Conservation (phyloP, 1,139 yeast genomes). For the Kluyveromyces sp. region DNA sequence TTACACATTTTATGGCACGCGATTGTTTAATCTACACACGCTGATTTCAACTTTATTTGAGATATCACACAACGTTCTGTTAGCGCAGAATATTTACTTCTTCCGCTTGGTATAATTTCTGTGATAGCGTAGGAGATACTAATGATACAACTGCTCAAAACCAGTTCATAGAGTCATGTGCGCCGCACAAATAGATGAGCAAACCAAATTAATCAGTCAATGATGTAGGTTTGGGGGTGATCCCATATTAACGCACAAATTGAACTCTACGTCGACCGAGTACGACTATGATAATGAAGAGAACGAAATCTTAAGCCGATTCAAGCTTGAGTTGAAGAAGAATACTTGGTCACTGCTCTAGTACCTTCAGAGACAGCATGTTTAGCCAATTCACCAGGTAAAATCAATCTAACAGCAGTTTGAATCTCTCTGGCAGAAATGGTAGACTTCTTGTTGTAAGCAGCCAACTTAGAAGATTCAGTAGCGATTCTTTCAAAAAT, state of each 20-base stretch:
- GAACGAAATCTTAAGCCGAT: neutral
- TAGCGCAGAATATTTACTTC: too few species aligned
- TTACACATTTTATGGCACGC: neutral
- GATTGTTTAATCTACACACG: conserved; percentile 2
- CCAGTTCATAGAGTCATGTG: neutral
- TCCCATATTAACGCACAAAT: neutral
- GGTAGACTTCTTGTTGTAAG: conserved; percentile 98
- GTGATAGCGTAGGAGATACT: neutral
- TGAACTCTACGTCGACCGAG: neutral
- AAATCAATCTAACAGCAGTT: conserved; percentile 97
- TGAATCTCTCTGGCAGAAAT: conserved; percentile 99
- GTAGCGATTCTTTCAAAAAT: conserved; percentile 92
- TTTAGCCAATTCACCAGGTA: conserved; percentile 99
- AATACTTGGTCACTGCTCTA: conserved; percentile 99
- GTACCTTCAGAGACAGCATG: conserved; percentile 99
- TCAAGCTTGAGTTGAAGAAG: conserved; percentile 44
- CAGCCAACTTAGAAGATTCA: conserved; percentile 98
- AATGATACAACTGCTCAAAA: conserved; percentile 1
- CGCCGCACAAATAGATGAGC: neutral
- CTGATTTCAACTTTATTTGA: neutral
- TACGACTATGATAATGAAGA: neutral
- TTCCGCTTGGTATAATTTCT: too few species aligned
- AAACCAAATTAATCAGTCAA: neutral
- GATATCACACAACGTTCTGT: neutral
- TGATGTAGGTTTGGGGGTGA: neutral